Evolutionary conservation across 2,329 filamentous ascomycete species (phyloP).

Genomic region (Cryphonectria naterciae): DNA sequence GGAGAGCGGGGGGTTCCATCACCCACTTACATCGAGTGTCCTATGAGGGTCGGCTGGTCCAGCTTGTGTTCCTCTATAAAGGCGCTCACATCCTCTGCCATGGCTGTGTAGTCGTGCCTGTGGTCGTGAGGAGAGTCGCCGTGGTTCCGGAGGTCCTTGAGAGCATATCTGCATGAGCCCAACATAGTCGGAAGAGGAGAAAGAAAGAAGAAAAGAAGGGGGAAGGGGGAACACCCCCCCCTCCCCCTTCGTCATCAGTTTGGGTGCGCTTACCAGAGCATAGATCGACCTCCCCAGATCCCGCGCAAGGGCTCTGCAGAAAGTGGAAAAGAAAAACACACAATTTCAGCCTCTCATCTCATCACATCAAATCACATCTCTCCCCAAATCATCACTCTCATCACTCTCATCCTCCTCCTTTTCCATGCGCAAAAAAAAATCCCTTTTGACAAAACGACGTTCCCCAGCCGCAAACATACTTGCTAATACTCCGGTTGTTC

Average conservation of each 20-base stretch:
- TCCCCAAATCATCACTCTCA: neutral
- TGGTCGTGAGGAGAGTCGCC: slow-evolving; percentile 82
- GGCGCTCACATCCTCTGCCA: slow-evolving; percentile 80
- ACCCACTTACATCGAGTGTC: slow-evolving; percentile 80
- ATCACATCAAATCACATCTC: neutral
- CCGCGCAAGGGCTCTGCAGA: slow-evolving; percentile 73
- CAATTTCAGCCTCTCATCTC: slow-evolving; percentile 4
- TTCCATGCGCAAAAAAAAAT: neutral
- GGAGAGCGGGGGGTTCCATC: neutral
- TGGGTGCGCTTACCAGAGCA: slow-evolving; percentile 66
- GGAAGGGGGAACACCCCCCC: neutral
- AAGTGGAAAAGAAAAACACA: slow-evolving; percentile 22
- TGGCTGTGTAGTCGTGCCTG: slow-evolving; percentile 77
- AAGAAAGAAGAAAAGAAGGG: neutral
- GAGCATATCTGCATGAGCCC: neutral
- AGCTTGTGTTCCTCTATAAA: slow-evolving; percentile 77
- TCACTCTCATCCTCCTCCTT: neutral
- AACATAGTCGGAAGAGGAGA: neutral
- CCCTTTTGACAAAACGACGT: too few relatives aligned
- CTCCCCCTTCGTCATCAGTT: neutral
- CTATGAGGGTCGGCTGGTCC: slow-evolving; percentile 76
- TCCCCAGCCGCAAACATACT: slow-evolving; percentile 54
- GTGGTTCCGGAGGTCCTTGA: slow-evolving; percentile 90
- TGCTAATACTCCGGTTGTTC: slow-evolving; percentile 93
- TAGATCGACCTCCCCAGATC: slow-evolving; percentile 82